These are phyloP conservation scores for Kwoniella sp. DNA, from an alignment of 768 basidiomycete genomes.

Conservation along the genomic window DNA sequence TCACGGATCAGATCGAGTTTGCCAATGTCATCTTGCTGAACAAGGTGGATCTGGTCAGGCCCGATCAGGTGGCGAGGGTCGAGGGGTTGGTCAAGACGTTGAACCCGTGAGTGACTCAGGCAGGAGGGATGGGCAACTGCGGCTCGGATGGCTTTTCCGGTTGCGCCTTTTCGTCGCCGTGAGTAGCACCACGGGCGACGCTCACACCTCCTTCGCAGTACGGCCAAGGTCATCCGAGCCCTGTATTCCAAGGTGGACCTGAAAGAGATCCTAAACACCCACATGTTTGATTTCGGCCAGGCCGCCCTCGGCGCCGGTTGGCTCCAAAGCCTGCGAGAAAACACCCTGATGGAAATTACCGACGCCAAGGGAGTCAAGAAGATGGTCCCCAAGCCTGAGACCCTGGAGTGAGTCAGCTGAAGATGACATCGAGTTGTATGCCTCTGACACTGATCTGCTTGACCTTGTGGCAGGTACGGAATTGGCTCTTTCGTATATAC, in stretches of 20 bases:
- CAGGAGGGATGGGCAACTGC: too few species aligned
- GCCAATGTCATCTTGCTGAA: slow-evolving; percentile 48
- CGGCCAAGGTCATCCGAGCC: slow-evolving; percentile 24
- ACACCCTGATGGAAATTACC: slow-evolving; percentile 21
- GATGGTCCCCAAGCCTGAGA: slow-evolving; percentile 45
- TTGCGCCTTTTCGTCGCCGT: slow-evolving; percentile 13
- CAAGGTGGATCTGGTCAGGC: slow-evolving; percentile 42
- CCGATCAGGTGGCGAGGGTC: slow-evolving; percentile 26
- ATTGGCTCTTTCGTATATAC: slow-evolving; percentile 46
- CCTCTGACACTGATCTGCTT: not conserved
- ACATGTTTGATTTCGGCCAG: slow-evolving; percentile 44
- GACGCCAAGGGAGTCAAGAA: slow-evolving; percentile 22
- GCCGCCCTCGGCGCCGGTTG: slow-evolving; percentile 43
- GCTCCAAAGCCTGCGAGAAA: slow-evolving; percentile 45
- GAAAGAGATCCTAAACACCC: slow-evolving; percentile 44
- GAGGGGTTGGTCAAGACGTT: slow-evolving; percentile 35
- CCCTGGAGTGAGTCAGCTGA: slow-evolving; percentile 34
- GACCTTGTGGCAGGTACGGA: slow-evolving; percentile 23
- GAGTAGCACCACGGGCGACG: too few species aligned
- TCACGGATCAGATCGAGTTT: slow-evolving; percentile 50
- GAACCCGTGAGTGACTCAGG: slow-evolving; percentile 49
- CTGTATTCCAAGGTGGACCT: slow-evolving; percentile 37
- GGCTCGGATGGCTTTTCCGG: too few species aligned
- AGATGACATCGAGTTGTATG: too few species aligned
- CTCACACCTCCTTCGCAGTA: too few species aligned